phyloP scores from a whole-genome alignment of 1,284 basidiomycete genomes.

The Puccinia triticina region DNA sequence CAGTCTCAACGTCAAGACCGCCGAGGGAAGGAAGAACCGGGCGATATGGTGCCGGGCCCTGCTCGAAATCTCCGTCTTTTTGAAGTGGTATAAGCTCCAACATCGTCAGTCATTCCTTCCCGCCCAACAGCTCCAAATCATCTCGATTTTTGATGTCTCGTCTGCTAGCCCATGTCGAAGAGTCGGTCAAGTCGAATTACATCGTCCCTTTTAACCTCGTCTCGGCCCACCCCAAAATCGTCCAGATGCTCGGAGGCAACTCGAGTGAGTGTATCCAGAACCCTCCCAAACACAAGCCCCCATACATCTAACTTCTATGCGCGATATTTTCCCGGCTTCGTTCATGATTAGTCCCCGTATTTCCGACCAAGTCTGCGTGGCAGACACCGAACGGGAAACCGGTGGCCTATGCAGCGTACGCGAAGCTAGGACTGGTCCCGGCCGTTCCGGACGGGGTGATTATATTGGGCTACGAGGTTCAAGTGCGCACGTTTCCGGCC shows the following conservation, averaged over 20 bases:
- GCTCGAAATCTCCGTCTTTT: slow-evolving; percentile 44
- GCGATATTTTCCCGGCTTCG: neutral
- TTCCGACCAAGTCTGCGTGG: slow-evolving; percentile 19
- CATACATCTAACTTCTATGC: neutral
- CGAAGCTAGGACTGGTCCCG: slow-evolving; percentile 26
- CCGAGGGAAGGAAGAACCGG: slow-evolving; percentile 31
- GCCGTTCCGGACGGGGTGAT: slow-evolving; percentile 17
- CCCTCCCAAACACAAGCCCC: neutral
- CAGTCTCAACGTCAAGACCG: slow-evolving; percentile 24
- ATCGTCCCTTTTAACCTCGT: slow-evolving; percentile 35
- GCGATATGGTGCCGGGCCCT: slow-evolving; percentile 42
- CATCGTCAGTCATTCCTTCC: slow-evolving; percentile 36
- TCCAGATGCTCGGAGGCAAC: slow-evolving; percentile 30
- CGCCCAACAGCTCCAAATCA: neutral
- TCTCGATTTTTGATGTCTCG: neutral
- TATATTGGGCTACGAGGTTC: slow-evolving; percentile 33
- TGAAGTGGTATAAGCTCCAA: slow-evolving; percentile 26
- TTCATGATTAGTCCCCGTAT: slow-evolving; percentile 19
- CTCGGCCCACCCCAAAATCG: slow-evolving; percentile 22
- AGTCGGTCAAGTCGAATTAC: slow-evolving; percentile 41
- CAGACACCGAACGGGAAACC: slow-evolving; percentile 21
- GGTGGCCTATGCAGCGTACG: slow-evolving; percentile 23
- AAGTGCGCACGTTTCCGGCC: slow-evolving; percentile 9
- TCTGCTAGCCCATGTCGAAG: slow-evolving; percentile 34
- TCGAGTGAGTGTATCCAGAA: slow-evolving; percentile 11